A percentile compares a stretch with the other conserved stretches of the same genome.
Conservation (phyloP, 2,329 filamentous ascomycete genomes). For the Mycosphaerella sp. region DNA sequence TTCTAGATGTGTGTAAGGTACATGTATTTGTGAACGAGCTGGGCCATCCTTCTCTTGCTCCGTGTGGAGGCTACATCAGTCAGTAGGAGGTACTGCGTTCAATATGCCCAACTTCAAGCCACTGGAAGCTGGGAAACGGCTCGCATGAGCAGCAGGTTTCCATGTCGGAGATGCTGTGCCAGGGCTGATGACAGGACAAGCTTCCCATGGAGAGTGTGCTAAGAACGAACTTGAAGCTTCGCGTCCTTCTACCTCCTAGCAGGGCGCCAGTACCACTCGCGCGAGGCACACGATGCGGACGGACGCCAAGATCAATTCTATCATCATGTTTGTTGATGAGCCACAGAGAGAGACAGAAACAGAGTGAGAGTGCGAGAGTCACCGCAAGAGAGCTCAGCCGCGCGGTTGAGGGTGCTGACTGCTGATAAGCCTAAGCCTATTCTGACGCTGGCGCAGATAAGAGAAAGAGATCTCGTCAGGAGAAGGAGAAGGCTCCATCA, state of each 20-base stretch:
- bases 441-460: neutral
- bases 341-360: no score
- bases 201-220: neutral
- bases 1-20: neutral
- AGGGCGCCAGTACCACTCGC: neutral
- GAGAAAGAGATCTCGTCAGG: neutral
- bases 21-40: neutral
- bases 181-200: neutral
- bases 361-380: no score
- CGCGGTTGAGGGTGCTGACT: neutral
- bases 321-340: no score
- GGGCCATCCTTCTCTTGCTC: neutral
- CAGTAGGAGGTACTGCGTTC: no score
- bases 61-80: neutral
- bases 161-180: no score
- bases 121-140: no score
- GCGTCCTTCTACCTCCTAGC: neutral
- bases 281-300: neutral
- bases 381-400: no score
- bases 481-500: neutral
- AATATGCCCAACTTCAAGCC: neutral
- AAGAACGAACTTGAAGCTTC: neutral
- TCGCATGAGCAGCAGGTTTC: no score
- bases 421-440: neutral
- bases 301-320: no score